Evolutionary conservation across 2,329 filamentous ascomycete genomes (phyloP).

Genomic region (Penicillium sp.): DNA sequence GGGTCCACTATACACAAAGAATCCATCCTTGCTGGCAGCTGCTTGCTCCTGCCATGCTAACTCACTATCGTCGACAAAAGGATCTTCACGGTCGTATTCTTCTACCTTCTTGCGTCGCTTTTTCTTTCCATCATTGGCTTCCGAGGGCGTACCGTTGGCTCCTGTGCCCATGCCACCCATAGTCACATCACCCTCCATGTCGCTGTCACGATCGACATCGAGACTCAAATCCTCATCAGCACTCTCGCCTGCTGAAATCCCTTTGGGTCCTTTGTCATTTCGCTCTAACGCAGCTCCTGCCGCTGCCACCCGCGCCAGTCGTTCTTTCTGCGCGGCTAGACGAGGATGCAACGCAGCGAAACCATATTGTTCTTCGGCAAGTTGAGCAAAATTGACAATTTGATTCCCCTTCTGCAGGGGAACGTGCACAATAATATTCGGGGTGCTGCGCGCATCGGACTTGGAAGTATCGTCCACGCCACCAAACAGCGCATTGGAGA

Average conservation of each 20-base stretch:
- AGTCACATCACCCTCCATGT: slow-evolving; percentile 45
- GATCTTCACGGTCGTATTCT: slow-evolving; percentile 62
- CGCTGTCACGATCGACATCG: slow-evolving; percentile 70
- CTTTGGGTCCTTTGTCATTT: slow-evolving; percentile 59
- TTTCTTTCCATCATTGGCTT: slow-evolving; percentile 62
- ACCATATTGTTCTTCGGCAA: slow-evolving; percentile 90
- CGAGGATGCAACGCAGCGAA: slow-evolving; percentile 91
- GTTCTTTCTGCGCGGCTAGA: slow-evolving; percentile 79
- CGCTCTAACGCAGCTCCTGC: slow-evolving; percentile 80
- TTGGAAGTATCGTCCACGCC: slow-evolving; percentile 42
- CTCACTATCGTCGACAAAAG: slow-evolving; percentile 83
- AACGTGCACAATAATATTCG: slow-evolving; percentile 78
- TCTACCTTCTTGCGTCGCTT: slow-evolving; percentile 65
- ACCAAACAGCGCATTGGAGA: slow-evolving; percentile 57
- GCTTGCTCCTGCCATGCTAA: slow-evolving; percentile 92
- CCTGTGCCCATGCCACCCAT: slow-evolving; percentile 40
- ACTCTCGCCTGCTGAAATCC: slow-evolving; percentile 63
- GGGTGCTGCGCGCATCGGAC: slow-evolving; percentile 47
- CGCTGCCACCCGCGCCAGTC: slow-evolving; percentile 79
- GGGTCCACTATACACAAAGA: slow-evolving; percentile 95
- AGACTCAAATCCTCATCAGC: slow-evolving; percentile 72
- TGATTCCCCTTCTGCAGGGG: slow-evolving; percentile 76
- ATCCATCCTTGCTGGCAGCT: slow-evolving; percentile 88
- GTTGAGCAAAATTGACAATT: slow-evolving; percentile 88
- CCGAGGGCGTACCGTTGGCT: slow-evolving; percentile 50